phyloP scores from a whole-genome alignment of 176 grass and related monocot genomes.

The Carex scoparia region DNA sequence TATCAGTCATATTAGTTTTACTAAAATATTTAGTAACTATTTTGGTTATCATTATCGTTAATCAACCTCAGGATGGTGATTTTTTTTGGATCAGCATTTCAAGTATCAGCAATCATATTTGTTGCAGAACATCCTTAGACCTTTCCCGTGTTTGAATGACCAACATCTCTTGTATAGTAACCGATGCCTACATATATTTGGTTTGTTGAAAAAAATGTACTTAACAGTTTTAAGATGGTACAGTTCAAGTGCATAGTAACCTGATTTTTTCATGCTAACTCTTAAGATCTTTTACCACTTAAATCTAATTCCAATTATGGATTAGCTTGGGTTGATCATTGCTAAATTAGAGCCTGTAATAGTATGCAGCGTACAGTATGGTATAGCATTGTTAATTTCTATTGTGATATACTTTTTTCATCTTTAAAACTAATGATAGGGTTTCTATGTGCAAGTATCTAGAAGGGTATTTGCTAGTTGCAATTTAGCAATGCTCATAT shows the following conservation, averaged over 20 bases:
- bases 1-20: neutral
- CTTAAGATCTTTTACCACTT: neutral
- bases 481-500: constrained; percentile 1
- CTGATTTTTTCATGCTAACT: neutral
- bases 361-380: neutral
- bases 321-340: neutral
- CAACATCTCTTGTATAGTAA: neutral
- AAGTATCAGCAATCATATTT: neutral
- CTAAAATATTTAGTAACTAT: neutral
- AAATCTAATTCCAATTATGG: neutral
- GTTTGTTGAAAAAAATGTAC: neutral
- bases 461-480: neutral
- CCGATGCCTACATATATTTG: neutral
- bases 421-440: neutral
- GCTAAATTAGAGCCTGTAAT: neutral
- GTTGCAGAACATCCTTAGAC: neutral
- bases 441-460: neutral
- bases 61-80: neutral
- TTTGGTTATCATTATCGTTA: neutral
- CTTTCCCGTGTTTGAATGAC: neutral
- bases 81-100: neutral
- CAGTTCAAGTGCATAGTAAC: neutral
- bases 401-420: constrained; percentile 14
- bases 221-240: neutral
- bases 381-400: neutral